A percentile compares a stretch with the other conserved stretches of the same genome.
Evolutionary conservation across 108 stramenopile species (phyloP).

Genomic region (Seminavis robusta): DNA sequence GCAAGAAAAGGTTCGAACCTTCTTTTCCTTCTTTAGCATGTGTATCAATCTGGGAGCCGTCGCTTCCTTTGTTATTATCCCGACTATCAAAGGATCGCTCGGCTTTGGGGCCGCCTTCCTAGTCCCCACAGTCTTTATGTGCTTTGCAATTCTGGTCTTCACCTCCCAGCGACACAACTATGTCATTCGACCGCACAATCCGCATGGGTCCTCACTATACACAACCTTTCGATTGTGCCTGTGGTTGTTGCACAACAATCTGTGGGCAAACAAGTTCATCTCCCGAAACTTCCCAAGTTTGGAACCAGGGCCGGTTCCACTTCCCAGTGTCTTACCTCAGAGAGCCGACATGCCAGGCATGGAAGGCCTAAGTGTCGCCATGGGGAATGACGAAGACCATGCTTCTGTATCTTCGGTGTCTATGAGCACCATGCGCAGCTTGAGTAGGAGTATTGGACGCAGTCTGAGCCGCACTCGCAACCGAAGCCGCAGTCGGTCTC

Average conservation of each 20-base stretch:
- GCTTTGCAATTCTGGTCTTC: conserved; percentile 39
- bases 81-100: conserved; percentile 21
- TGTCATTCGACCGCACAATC: too few relatives aligned
- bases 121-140: conserved; percentile 38
- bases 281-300: neutral
- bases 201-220: conserved; percentile 1
- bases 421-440: too few relatives aligned
- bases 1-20: conserved; percentile 29
- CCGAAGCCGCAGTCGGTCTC: too few relatives aligned
- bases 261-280: neutral
- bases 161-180: conserved; percentile 20
- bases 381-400: too few relatives aligned
- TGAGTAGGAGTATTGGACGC: too few relatives aligned
- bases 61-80: conserved; percentile 37
- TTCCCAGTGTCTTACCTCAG: neutral
- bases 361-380: too few relatives aligned
- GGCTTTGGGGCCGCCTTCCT: conserved; percentile 55
- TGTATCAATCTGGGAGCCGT: conserved; percentile 59
- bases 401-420: too few relatives aligned
- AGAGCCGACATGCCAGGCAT: neutral
- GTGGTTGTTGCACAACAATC: conserved; percentile 7
- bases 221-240: conserved; percentile 11
- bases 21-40: conserved; percentile 55
- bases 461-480: too few relatives aligned
- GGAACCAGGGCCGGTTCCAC: neutral